These are phyloP conservation scores for Saturnispora hagleri DNA, from an alignment of 805 yeast species.

Conservation along the genomic window DNA sequence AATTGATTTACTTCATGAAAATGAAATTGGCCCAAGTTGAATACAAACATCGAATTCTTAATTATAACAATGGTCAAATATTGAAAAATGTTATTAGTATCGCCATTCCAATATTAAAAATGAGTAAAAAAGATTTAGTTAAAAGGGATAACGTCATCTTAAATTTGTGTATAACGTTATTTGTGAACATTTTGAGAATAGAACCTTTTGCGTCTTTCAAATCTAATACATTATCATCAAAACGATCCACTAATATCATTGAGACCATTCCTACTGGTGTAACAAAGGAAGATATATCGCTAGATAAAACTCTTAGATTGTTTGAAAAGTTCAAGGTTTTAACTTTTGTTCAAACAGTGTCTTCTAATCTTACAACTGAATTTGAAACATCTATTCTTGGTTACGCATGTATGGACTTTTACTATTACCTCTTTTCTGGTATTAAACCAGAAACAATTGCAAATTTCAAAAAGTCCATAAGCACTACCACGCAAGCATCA, in stretches of 20 bases:
- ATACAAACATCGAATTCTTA: slow-evolving; percentile 63
- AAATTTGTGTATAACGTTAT: slow-evolving; percentile 59
- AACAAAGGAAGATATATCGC: slow-evolving; percentile 56
- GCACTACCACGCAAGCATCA: background rate
- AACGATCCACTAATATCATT: slow-evolving; percentile 19
- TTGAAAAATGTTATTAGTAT: slow-evolving; percentile 63
- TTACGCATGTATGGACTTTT: slow-evolving; percentile 55
- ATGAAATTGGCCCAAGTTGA: slow-evolving; percentile 56
- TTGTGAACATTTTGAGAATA: slow-evolving; percentile 71
- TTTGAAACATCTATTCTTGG: slow-evolving; percentile 56
- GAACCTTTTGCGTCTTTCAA: slow-evolving; percentile 49
- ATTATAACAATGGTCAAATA: slow-evolving; percentile 49
- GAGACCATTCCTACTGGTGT: slow-evolving; percentile 49
- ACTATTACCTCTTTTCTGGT: slow-evolving; percentile 55
- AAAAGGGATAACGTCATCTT: slow-evolving; percentile 65
- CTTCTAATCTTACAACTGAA: slow-evolving; percentile 54
- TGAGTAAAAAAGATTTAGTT: slow-evolving; percentile 46
- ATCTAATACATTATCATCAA: slow-evolving; percentile 4
- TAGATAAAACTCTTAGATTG: slow-evolving; percentile 45
- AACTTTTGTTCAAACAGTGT: slow-evolving; percentile 59
- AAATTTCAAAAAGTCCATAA: background rate
- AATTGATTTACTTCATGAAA: slow-evolving; percentile 46
- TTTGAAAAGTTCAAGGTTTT: slow-evolving; percentile 68
- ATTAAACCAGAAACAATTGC: slow-evolving; percentile 31
- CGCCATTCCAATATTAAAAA: slow-evolving; percentile 50